Conservation (phyloP, 139 green algal genomes). For the Volvox reticuliferus region DNA sequence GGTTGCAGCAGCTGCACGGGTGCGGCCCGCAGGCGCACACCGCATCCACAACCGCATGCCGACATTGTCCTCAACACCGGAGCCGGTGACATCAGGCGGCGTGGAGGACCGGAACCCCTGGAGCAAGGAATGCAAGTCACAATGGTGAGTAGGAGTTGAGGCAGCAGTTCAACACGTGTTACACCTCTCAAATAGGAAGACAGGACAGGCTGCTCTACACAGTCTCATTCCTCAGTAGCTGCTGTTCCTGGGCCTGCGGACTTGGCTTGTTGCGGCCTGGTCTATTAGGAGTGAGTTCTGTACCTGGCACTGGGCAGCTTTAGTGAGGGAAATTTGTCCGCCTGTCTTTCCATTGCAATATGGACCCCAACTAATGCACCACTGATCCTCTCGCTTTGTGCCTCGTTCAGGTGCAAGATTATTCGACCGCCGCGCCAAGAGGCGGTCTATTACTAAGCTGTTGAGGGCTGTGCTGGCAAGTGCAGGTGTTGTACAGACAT, state of each 20-base stretch:
- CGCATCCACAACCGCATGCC: not conserved
- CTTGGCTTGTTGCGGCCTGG: too few relatives aligned
- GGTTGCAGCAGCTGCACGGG: not conserved
- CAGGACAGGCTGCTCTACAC: too few relatives aligned
- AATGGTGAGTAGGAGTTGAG: not conserved
- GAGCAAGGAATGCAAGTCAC: not conserved
- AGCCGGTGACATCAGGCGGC: not conserved
- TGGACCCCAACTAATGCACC: not conserved
- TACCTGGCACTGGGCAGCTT: too few relatives aligned
- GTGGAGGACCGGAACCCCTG: not conserved
- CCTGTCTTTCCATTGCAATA: too few relatives aligned
- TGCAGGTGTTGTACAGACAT: too few relatives aligned
- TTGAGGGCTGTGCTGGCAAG: too few relatives aligned
- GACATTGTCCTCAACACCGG: not conserved
- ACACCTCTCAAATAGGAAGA: too few relatives aligned
- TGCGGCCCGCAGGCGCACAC: not conserved
- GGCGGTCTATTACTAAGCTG: conserved; percentile 23
- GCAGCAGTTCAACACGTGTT: too few relatives aligned
- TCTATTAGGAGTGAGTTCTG: too few relatives aligned
- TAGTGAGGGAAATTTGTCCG: too few relatives aligned
- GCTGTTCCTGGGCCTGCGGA: too few relatives aligned
- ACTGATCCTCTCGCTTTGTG: not conserved
- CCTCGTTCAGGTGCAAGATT: conserved; percentile 28
- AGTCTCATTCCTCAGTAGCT: too few relatives aligned
- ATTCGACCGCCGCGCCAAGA: not conserved